Evolutionary conservation across 2,329 filamentous ascomycete genomes (phyloP).

Genomic region (Venturia pyrina): DNA sequence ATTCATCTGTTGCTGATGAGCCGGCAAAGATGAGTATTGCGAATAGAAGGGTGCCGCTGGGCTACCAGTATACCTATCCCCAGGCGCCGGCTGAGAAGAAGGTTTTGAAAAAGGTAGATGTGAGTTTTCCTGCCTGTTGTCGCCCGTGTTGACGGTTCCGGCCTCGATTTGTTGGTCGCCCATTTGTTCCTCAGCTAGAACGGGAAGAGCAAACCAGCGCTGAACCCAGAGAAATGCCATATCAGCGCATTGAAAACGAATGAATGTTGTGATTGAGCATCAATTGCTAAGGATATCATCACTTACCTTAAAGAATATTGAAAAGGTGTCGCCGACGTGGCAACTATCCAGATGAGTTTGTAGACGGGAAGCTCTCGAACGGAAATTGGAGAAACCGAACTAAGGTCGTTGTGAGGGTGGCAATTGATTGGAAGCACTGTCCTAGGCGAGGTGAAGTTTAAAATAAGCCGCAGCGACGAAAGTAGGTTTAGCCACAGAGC

Average conservation of each 20-base stretch:
- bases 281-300: not conserved
- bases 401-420: not conserved
- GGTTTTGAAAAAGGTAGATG: not conserved
- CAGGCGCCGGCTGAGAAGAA: slow-evolving; percentile 1
- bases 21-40: slow-evolving; percentile 24
- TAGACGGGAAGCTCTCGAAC: not conserved
- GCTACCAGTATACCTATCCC: slow-evolving; percentile 14
- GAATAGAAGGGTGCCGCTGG: slow-evolving; percentile 26
- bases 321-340: not conserved
- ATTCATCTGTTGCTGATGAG: slow-evolving; percentile 9
- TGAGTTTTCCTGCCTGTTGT: slow-evolving; percentile 17
- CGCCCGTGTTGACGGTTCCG: slow-evolving; percentile 15
- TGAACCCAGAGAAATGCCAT: slow-evolving; percentile 33
- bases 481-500: not conserved
- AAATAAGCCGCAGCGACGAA: not conserved
- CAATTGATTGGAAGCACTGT: not conserved
- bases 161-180: slow-evolving; percentile 27
- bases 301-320: not conserved
- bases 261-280: not conserved
- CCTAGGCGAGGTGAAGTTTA: not conserved
- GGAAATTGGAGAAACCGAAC: not conserved
- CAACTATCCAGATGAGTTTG: not conserved
- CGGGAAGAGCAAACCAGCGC: slow-evolving; percentile 32
- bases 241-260: slow-evolving; percentile 26
- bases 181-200: slow-evolving; percentile 30